Conservation (phyloP, 192 early-diverging fungal species). For the Linnemannia elongata region DNA sequence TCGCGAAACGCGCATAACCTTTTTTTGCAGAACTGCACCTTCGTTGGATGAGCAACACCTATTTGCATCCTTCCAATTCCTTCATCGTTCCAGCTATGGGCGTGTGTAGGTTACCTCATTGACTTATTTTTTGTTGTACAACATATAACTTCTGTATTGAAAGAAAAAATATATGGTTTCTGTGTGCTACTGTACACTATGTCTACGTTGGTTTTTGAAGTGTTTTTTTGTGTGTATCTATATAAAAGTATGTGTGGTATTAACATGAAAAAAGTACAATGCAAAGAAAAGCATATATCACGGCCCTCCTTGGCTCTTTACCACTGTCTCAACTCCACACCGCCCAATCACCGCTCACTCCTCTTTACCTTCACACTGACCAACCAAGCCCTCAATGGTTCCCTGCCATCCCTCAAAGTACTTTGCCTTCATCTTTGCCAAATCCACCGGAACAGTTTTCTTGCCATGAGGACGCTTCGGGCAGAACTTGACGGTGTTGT, state of each 20-base stretch:
- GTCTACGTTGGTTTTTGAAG: too few species aligned
- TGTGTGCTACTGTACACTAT: too few species aligned
- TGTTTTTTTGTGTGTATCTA: too few species aligned
- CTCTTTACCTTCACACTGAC: neutral
- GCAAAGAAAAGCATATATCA: neutral
- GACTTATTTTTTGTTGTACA: neutral
- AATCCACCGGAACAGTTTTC: conserved; percentile 28
- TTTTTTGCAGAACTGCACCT: too few species aligned
- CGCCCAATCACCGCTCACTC: neutral
- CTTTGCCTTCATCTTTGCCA: conserved; percentile 21
- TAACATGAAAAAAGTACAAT: too few species aligned
- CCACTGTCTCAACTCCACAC: neutral
- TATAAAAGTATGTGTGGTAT: too few species aligned
- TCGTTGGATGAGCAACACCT: too few species aligned
- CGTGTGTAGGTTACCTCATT: too few species aligned
- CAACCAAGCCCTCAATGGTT: neutral
- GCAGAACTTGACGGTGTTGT: conserved; percentile 28
- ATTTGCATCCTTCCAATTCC: too few species aligned
- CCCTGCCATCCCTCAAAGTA: neutral
- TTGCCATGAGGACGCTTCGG: conserved; percentile 34
- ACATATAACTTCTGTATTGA: too few species aligned
- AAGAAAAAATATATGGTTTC: too few species aligned
- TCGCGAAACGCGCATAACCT: neutral
- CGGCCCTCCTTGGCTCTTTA: neutral
- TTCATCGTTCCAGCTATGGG: too few species aligned